Conservation (phyloP, 495 filamentous ascomycete genomes). For the Penicillium pulvis region DNA sequence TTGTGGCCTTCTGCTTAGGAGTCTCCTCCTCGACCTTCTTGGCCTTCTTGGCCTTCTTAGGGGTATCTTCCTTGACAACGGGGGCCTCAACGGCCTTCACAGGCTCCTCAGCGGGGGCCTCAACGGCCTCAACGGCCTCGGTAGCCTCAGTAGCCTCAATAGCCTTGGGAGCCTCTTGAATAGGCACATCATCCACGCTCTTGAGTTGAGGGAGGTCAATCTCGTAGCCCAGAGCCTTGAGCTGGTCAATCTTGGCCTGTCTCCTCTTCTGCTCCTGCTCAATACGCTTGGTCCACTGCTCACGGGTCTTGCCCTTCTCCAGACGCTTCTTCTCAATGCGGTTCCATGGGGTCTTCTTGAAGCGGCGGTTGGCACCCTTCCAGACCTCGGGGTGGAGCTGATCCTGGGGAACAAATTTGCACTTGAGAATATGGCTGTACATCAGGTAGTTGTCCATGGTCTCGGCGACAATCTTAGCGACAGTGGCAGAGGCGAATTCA, state of each 20-base stretch:
- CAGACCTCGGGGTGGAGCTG: constrained; percentile 80
- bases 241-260: constrained; percentile 64
- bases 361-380: constrained; percentile 84
- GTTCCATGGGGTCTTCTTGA: constrained; percentile 85
- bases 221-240: constrained; percentile 83
- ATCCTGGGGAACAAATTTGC: constrained; percentile 71
- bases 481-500: constrained; percentile 76
- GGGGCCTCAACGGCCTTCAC: constrained; percentile 31
- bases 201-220: constrained; percentile 75
- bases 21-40: constrained; percentile 37
- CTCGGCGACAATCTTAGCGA: constrained; percentile 84
- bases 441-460: constrained; percentile 99
- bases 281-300: constrained; percentile 74
- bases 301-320: constrained; percentile 66
- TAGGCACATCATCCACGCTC: constrained; percentile 59
- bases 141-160: constrained; percentile 30
- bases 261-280: constrained; percentile 69
- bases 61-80: constrained; percentile 34
- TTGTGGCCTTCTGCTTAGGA: constrained; percentile 32
- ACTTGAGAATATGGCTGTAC: constrained; percentile 89
- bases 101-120: constrained; percentile 30
- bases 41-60: constrained; percentile 43
- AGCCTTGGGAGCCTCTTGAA: constrained; percentile 37
- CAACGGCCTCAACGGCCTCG: constrained; percentile 34
- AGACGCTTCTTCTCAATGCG: constrained; percentile 75